Evolutionary conservation across 305 asterid genomes (phyloP), one percentile per base, ranked within the genome.

Genomic region (Salvia sclarea): DNA sequence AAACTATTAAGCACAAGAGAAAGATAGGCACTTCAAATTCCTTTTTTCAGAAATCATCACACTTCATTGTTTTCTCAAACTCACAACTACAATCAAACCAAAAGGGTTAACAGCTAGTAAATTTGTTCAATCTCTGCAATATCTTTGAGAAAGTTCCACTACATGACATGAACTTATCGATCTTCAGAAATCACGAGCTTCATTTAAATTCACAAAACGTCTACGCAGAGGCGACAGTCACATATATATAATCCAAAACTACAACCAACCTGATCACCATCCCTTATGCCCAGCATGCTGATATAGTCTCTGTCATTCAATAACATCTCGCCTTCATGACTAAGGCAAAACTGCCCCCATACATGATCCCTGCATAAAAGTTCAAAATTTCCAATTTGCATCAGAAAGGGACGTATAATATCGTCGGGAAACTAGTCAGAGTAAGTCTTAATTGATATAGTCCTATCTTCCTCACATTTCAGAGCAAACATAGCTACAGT

Each of bases 291-390:
- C 25, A 86, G 63, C 80, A 71, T 66, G 72, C 83, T 84, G 37
- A 92, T 76, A 53, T 70, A 75, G 79, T 86, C 92, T 16, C 71
- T 64, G 69, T 88, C 91, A 25, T 17, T 47, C 67, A 90, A 71
- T 73, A 92, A 82, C 70, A 80, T 89, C 79, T 88, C 86, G 40
- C 92, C 84, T 40, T 81, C 81, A 56, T 88, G 86, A 78, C 83
- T 83, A 62, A 92, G 84, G 71, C 97, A 92, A 81, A 92, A 89
- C 71, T 90, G 91, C 25, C 86, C 90, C 97, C 98, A 90, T 16
- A 92, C 91, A 76, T 85, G 89, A 28, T 82, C 78, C 98, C 97
- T 92, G 83, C 78, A 78, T 38, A 37, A 56, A 44, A 69, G 5
- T 21, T 62, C 21, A 13, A 54, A 59, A 38, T 49, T 53, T 43